These are phyloP conservation scores for Paecilomyces variotii DNA, from an alignment of 2,329 filamentous ascomycete species.

Conservation along the genomic window DNA sequence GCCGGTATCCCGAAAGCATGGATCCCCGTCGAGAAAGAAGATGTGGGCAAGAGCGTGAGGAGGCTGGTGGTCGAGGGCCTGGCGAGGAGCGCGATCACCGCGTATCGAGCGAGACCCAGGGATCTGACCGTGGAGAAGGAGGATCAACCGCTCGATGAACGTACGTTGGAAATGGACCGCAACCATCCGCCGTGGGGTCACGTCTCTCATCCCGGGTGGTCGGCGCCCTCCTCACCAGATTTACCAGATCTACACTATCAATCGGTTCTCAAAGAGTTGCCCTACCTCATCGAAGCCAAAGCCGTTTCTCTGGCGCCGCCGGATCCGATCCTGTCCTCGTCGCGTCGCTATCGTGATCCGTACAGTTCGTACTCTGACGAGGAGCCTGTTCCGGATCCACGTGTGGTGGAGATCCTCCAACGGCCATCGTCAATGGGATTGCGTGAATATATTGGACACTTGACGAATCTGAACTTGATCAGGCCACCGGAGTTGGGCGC, in stretches of 20 bases:
- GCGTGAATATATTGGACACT: constrained; percentile 67
- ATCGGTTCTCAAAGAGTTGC: constrained; percentile 73
- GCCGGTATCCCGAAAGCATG: constrained; percentile 78
- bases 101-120: constrained; percentile 67
- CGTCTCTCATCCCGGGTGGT: constrained; percentile 85
- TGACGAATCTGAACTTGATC: constrained; percentile 60
- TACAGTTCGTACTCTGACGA: constrained; percentile 21
- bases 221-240: constrained; percentile 66
- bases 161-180: constrained; percentile 24
- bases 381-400: constrained; percentile 49
- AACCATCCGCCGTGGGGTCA: constrained; percentile 63
- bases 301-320: constrained; percentile 75
- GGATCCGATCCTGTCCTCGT: constrained; percentile 38
- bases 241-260: constrained; percentile 75
- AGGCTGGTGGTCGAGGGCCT: constrained; percentile 67
- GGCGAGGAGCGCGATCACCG: constrained; percentile 68
- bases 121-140: constrained; percentile 41
- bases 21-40: constrained; percentile 77
- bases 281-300: constrained; percentile 84
- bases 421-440: constrained; percentile 64
- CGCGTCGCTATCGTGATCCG: constrained; percentile 24
- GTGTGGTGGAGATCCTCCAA: constrained; percentile 64
- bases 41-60: constrained; percentile 67
- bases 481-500: constrained; percentile 41
- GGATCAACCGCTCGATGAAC: constrained; percentile 17